A percentile compares a stretch with the other conserved stretches of the same genome.
These are phyloP conservation scores for Lachnum nothofagi DNA, from an alignment of 2,329 filamentous ascomycete genomes.

Conservation along the genomic window DNA sequence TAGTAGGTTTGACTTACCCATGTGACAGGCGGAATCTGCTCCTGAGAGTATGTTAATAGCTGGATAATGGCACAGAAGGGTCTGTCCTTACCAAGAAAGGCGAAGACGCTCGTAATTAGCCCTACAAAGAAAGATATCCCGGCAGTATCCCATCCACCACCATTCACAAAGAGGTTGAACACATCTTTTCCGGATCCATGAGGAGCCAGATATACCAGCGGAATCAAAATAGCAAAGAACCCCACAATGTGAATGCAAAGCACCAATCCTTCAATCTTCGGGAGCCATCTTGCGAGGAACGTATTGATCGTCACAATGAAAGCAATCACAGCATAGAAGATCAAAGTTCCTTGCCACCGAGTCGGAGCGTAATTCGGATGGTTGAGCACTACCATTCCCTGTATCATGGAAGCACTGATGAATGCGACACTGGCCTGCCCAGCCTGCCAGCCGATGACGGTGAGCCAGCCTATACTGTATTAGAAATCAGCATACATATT, in stretches of 20 bases:
- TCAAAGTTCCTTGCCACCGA: conserved; percentile 38
- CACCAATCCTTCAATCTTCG: conserved; percentile 39
- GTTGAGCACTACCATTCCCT: conserved; percentile 24
- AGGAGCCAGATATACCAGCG: conserved; percentile 30
- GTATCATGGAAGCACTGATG: conserved; percentile 10
- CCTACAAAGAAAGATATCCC: conserved; percentile 34
- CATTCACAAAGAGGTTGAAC: conserved; percentile 28
- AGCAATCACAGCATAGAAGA: conserved; percentile 37
- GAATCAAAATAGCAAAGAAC: conserved; percentile 39
- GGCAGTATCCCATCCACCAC: conserved; percentile 27
- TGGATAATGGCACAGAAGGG: too few relatives aligned
- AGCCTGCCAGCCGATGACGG: conserved; percentile 5
- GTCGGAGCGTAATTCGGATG: conserved; percentile 33
- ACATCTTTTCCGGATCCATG: conserved; percentile 20
- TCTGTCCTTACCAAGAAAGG: conserved; percentile 16
- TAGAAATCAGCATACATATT: background rate
- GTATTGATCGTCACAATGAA: conserved; percentile 40
- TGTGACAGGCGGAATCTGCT: too few relatives aligned
- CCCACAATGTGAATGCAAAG: conserved; percentile 40
- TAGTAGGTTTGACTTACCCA: conserved; percentile 31
- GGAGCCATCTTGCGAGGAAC: conserved; percentile 34
- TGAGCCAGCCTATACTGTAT: conserved; percentile 1
- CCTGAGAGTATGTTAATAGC: too few relatives aligned
- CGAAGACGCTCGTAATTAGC: conserved; percentile 30
- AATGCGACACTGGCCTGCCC: conserved; percentile 9